Evolutionary conservation across 1,139 yeast genomes (phyloP).

Genomic region (Candida neerlandica): DNA sequence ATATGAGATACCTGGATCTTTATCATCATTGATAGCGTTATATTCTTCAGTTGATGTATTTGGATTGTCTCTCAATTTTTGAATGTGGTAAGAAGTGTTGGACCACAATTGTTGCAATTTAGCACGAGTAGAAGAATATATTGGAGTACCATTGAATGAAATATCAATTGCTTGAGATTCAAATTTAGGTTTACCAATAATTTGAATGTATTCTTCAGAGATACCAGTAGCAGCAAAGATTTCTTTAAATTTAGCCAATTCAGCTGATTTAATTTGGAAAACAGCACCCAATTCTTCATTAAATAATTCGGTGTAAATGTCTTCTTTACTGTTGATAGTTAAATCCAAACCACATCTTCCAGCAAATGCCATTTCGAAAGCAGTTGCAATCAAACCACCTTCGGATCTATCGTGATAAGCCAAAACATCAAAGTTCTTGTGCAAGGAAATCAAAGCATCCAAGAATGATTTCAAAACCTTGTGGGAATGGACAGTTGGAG

Average conservation of each 20-base stretch:
- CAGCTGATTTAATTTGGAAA: constrained; percentile 72
- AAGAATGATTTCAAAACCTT: constrained; percentile 67
- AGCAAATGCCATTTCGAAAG: constrained; percentile 96
- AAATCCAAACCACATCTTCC: constrained; percentile 77
- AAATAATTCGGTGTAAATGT: constrained; percentile 61
- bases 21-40: constrained; percentile 69
- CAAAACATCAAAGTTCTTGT: constrained; percentile 65
- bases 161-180: constrained; percentile 55
- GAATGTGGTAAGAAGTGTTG: constrained; percentile 86
- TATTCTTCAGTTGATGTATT: constrained; percentile 85
- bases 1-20: constrained; percentile 88
- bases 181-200: constrained; percentile 69
- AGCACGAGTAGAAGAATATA: constrained; percentile 63
- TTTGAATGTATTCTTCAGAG: constrained; percentile 50
- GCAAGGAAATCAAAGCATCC: constrained; percentile 68
- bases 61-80: constrained; percentile 93
- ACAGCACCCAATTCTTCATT: constrained; percentile 96
- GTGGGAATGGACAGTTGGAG: constrained; percentile 83
- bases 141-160: constrained; percentile 45
- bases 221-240: constrained; percentile 63
- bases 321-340: constrained; percentile 36
- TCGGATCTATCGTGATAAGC: constrained; percentile 97
- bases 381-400: constrained; percentile 89
- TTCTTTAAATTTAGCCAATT: constrained; percentile 55
- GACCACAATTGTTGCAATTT: constrained; percentile 84